Base-by-base conservation (phyloP, 352 stramenopile species). In the Globisporangium perplexum region DNA sequence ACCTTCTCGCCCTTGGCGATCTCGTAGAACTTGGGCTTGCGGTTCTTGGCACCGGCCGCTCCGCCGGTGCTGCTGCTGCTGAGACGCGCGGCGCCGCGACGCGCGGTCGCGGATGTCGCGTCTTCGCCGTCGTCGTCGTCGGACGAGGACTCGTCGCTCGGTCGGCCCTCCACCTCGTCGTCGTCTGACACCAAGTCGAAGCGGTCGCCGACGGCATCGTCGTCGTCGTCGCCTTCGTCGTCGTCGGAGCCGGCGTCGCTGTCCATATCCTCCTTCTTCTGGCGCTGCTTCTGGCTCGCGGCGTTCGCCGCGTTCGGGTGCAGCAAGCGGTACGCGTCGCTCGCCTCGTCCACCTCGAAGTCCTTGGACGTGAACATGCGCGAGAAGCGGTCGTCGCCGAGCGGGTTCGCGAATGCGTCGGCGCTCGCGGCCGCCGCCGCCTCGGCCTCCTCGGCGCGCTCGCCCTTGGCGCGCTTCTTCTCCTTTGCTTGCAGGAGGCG, bases 291-390 rank as follows among this genome's bases (percentile, higher is more conserved):
- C 43, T 72, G 49, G 41, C 76, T 82, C 14, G 65, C 69, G 42
- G 65, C 69, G 42, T 85, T 86, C 17, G 74, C 71, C 47, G 90
- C 90, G 67, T 90, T 98, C 41, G 96, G 96, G 67, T 99, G 96
- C 31, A 97, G 75, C 66, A 98, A 74, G 52, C 90, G 90, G 73
- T 98, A 99, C 66, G 98, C 90, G 31, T 98, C 90, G 55, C 89
- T 95, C 41, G 98, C 81, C 60, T 98, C 83, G 72, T 99, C 96
- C 62, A 99, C 97, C 65, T 98, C 70, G 71, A 98, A 99, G 75
- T 99, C 96, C 35, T 83, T 86, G 57, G 97, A 98, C 62, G 85
- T 90, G 69, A 99, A 99, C 72, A 99, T 91, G 42, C 76, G 79
- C 48, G 92, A 89, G 66, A 99, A 99, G 59, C 97, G 96, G 66